Base-by-base conservation (phyloP, 192 early-diverging fungal genomes). In the Entrophospora sp. region DNA sequence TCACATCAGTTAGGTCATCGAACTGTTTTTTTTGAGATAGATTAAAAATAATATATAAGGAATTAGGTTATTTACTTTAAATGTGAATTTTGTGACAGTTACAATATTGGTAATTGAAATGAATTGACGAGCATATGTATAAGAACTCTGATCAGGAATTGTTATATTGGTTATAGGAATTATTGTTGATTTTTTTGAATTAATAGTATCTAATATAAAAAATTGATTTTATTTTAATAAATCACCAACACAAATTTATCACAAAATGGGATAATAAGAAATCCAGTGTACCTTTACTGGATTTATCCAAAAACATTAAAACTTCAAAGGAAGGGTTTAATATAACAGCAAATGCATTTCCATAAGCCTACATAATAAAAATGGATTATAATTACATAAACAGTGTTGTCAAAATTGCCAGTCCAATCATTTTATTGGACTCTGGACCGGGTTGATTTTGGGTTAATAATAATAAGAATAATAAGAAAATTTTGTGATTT, bases 341-440 rank as follows among this genome's bases (percentile, higher is more conserved):
- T 13, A 91, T 74, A 2, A 90, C 78, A 7, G 78, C 91, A 4
- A 85, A 69, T 8, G 79, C 61, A 67, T 90, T 91, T 28, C 88
- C 68, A 67, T 84, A 87, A 70, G 85, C 80, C 75, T 84, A 72
- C 51, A 31, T 42, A 4, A 0, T 14, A 7, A 67, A 31, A 46
- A n/a, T n/a, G n/a, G n/a, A n/a, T n/a, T n/a, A n/a, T n/a, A n/a
- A n/a, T n/a, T n/a, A n/a, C n/a, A n/a, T n/a, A n/a, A n/a, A n/a
- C n/a, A n/a, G n/a, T n/a, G n/a, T n/a, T n/a, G n/a, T n/a, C n/a
- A n/a, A n/a, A n/a, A n/a, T n/a, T n/a, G n/a, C n/a, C n/a, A n/a
- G n/a, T n/a, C n/a, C n/a, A n/a, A n/a, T n/a, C n/a, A n/a, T n/a
- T n/a, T n/a, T n/a, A n/a, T n/a, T n/a, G n/a, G n/a, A n/a, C n/a